A percentile compares a stretch with the other conserved stretches of the same genome.
Evolutionary conservation across 163 green algal species (phyloP).

Genomic region (Chlamydomonas reinhardtii): DNA sequence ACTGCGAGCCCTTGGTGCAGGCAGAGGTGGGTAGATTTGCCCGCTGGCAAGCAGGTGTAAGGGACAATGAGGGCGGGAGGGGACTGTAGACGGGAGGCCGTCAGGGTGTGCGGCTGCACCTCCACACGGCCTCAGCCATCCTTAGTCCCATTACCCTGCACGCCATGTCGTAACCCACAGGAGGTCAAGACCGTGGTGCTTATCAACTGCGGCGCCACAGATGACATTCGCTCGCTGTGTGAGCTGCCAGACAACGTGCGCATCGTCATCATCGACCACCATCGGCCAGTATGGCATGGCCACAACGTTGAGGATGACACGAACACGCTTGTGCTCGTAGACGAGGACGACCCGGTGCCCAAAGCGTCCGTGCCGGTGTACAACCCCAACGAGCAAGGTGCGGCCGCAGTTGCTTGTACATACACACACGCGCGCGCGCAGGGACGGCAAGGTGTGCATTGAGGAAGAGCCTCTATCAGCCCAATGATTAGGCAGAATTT

Average conservation of each 20-base stretch:
- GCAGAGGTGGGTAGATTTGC: conserved; percentile 12
- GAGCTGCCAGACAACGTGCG: conserved; percentile 69
- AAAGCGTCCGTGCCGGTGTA: conserved; percentile 48
- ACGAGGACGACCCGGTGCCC: conserved; percentile 63
- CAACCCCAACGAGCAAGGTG: conserved; percentile 53
- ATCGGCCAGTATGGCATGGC: conserved; percentile 73
- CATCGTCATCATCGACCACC: conserved; percentile 88
- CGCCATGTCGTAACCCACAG: conserved; percentile 2
- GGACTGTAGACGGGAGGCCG: too few relatives aligned
- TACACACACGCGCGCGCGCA: too few relatives aligned
- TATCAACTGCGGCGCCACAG: conserved; percentile 90
- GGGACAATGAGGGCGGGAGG: too few relatives aligned
- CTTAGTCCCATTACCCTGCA: too few relatives aligned
- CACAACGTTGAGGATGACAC: conserved; percentile 53
- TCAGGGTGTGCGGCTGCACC: too few relatives aligned
- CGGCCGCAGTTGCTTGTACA: neutral
- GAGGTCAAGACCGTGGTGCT: conserved; percentile 72
- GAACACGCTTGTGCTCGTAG: conserved; percentile 62
- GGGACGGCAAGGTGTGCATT: too few relatives aligned
- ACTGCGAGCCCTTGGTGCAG: conserved; percentile 38
- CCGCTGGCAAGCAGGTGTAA: too few relatives aligned
- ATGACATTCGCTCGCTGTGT: conserved; percentile 72
- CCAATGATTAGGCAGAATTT: too few relatives aligned
- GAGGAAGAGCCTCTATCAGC: too few relatives aligned
- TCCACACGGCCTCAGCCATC: too few relatives aligned